These are phyloP conservation scores for Candida gorgasii DNA, from an alignment of 805 yeast genomes.

Conservation along the genomic window DNA sequence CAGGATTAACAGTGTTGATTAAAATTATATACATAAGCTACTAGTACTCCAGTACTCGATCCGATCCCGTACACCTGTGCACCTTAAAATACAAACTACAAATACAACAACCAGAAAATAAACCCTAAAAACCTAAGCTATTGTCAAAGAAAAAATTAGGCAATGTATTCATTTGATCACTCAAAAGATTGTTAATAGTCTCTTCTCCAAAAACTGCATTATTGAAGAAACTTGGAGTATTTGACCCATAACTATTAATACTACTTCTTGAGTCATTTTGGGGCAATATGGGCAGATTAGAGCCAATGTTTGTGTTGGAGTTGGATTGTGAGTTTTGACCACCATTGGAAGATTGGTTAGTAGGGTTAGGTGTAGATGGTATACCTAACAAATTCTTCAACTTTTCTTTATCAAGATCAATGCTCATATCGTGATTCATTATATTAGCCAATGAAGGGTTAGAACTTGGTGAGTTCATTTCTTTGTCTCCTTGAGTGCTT, in stretches of 20 bases:
- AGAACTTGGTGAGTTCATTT: slow-evolving; percentile 18
- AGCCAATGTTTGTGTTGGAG: too few species aligned
- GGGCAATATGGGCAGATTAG: too few species aligned
- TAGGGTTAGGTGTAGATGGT: too few species aligned
- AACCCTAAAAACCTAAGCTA: slow-evolving; percentile 24
- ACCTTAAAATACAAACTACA: too few species aligned
- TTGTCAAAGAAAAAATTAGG: slow-evolving; percentile 44
- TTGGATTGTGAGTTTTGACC: too few species aligned
- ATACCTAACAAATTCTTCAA: background rate
- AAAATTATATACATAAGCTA: too few species aligned
- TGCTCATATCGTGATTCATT: slow-evolving; percentile 14
- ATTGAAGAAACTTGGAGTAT: slow-evolving; percentile 10
- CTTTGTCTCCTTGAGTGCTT: background rate
- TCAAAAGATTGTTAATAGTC: slow-evolving; percentile 20
- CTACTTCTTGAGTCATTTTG: too few species aligned
- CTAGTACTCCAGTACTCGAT: too few species aligned
- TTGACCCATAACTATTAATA: background rate
- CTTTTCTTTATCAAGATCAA: background rate
- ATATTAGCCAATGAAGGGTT: slow-evolving; percentile 27
- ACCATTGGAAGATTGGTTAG: background rate
- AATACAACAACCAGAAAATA: background rate
- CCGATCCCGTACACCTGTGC: too few species aligned
- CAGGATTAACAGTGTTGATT: too few species aligned
- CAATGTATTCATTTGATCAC: slow-evolving; percentile 27
- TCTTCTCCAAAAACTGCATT: slow-evolving; percentile 24